Evolutionary conservation across 2,329 filamentous ascomycete genomes (phyloP).

Genomic region (Talaromyces sp.): DNA sequence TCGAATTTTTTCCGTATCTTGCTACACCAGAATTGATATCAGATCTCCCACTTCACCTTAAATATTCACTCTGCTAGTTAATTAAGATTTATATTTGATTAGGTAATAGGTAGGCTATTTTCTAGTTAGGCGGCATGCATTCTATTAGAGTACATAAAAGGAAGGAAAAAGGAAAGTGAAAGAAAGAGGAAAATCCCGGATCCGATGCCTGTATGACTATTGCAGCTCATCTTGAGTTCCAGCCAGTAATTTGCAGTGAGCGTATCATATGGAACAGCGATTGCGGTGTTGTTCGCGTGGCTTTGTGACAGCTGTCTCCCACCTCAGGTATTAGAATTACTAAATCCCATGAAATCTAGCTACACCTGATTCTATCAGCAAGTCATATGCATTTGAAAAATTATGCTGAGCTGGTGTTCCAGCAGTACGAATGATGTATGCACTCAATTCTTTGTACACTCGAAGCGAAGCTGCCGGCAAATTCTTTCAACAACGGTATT

Average conservation of each 20-base stretch:
- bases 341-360: background rate
- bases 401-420: background rate
- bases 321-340: background rate
- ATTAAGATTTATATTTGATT: background rate
- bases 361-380: background rate
- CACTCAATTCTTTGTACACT: background rate
- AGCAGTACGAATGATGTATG: background rate
- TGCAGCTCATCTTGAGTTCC: background rate
- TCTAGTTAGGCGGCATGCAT: background rate
- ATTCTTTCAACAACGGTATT: background rate
- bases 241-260: background rate
- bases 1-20: background rate
- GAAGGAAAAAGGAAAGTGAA: background rate
- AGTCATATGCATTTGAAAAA: background rate
- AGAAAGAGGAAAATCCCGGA: background rate
- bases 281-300: background rate
- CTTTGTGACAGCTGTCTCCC: background rate
- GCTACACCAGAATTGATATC: background rate
- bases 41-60: background rate
- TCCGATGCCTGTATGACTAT: background rate
- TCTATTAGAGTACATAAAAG: background rate
- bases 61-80: background rate
- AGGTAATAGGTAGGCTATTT: background rate
- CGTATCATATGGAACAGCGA: background rate
- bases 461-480: background rate